These are phyloP conservation scores for Cryptococcus deneoformans DNA, from an alignment of 1,284 basidiomycete species.

Conservation along the genomic window DNA sequence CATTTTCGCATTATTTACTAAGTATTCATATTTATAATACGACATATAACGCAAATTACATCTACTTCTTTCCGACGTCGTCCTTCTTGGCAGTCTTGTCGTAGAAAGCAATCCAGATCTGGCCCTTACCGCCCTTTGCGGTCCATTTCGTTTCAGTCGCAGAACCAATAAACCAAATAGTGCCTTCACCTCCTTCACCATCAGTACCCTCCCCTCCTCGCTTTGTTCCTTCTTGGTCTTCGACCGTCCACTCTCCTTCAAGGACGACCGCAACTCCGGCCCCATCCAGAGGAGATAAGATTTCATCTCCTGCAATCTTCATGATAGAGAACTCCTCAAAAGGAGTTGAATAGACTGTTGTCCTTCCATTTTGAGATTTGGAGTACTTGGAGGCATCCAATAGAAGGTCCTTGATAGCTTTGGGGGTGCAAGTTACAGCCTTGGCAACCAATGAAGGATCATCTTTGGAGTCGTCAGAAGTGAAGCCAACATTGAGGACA, in stretches of 20 bases:
- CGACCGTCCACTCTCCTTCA: constrained; percentile 8
- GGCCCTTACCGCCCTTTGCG: constrained; percentile 14
- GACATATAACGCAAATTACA: not conserved
- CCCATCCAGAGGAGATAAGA: constrained; percentile 23
- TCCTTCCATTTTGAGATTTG: constrained; percentile 17
- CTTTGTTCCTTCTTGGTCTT: constrained; percentile 1
- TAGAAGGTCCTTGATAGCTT: constrained; percentile 10
- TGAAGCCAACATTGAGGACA: constrained; percentile 47
- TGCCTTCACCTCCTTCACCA: constrained; percentile 15
- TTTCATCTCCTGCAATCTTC: constrained; percentile 21
- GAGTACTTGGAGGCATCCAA: constrained; percentile 11
- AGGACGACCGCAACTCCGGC: constrained; percentile 28
- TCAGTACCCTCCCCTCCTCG: not conserved
- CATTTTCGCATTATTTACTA: too few relatives aligned
- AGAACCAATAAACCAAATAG: constrained; percentile 31
- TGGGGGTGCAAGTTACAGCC: constrained; percentile 25
- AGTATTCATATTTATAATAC: not conserved
- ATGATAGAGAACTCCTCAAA: constrained; percentile 37
- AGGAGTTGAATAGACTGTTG: constrained; percentile 23
- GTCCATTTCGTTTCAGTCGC: constrained; percentile 18
- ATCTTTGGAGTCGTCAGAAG: constrained; percentile 37
- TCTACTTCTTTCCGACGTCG: constrained; percentile 20
- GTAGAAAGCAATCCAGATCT: constrained; percentile 38
- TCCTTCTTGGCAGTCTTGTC: constrained; percentile 22
- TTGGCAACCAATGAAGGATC: constrained; percentile 24